Evolutionary conservation across 2,329 filamentous ascomycete species (phyloP), one percentile per base, ranked within the genome.

Genomic region (Chaetomiaceae sp.): DNA sequence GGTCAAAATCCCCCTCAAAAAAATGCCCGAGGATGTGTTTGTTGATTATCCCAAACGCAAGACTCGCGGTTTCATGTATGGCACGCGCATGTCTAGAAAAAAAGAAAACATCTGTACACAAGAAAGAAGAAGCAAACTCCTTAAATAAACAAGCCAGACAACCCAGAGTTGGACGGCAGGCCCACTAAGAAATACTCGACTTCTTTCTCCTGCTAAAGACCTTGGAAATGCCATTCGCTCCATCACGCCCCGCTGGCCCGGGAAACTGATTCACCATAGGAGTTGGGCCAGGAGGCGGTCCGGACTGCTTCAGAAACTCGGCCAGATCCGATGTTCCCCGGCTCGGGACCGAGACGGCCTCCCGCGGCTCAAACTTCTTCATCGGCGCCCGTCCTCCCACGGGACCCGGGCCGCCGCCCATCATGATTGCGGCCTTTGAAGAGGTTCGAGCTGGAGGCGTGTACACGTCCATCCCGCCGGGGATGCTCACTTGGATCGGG

Each of bases 241-340:
- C 68, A 44, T 74, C 73, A 27, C 66, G 69, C 16, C 66, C 66
- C 1, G 63, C 47, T 8, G 61, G 61, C 20, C 66, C 65, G n/a
- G 64, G 53, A 6, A 56, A 49, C 20, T 36, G 38, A 20, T 30
- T 49, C 30, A 63, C 61, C 16, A 61, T 61, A 2, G 62, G 57
- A 13, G 61, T 53, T 23, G 66, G 58, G 21, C 48, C 57, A 13
- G 76, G 74, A 1, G 85, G 83, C 3, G 87, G 86, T 30, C 77
- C 84, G 13, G 85, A 87, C 62, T 82, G 82, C 48, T 78, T 80
- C 29, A 94, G 71, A 66, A 92, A 92, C 47, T 83, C 81, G 0
- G 88, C 87, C 40, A 92, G 69, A 46, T 90, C 87, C 16, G 79
- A 78, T 2, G 85, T 90, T 41, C 71, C 69, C n/a, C 69, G 69